phyloP scores from a whole-genome alignment of 352 stramenopile species.

The Aphanomyces stellatus region DNA sequence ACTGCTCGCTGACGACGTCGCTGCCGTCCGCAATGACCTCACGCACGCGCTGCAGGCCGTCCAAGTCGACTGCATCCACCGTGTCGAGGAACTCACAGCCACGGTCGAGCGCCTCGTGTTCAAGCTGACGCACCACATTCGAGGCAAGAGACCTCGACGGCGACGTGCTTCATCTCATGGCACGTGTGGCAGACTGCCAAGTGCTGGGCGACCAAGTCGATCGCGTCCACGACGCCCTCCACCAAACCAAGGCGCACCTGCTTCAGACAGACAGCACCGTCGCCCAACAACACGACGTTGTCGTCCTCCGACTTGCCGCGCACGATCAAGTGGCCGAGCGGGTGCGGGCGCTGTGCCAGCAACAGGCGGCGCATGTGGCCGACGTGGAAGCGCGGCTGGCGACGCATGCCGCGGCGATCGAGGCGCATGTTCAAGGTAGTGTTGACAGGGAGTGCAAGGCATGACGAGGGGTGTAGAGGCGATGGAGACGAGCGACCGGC shows the following conservation, averaged over 20 bases:
- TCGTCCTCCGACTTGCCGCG: not conserved
- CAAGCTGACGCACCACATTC: not conserved
- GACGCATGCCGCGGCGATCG: not conserved
- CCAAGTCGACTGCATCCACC: constrained; percentile 10
- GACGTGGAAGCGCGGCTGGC: not conserved
- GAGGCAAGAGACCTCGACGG: no score
- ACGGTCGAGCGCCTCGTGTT: constrained; percentile 3
- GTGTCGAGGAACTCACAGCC: not conserved
- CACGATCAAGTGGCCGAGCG: not conserved
- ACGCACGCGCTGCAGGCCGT: not conserved
- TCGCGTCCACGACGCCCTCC: not conserved
- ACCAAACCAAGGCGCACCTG: not conserved
- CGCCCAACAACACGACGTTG: not conserved
- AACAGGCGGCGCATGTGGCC: not conserved
- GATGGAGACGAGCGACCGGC: not conserved
- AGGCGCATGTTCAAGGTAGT: not conserved
- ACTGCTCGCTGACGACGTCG: not conserved
- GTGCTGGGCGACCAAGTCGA: not conserved
- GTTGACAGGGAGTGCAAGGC: not conserved
- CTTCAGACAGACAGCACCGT: not conserved
- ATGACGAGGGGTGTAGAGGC: not conserved
- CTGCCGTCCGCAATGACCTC: not conserved
- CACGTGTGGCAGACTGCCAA: constrained; percentile 8
- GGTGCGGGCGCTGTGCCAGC: not conserved
- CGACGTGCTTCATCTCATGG: no score